Conservation (phyloP, 2,329 filamentous ascomycete species). For the Xylariaceae sp. region DNA sequence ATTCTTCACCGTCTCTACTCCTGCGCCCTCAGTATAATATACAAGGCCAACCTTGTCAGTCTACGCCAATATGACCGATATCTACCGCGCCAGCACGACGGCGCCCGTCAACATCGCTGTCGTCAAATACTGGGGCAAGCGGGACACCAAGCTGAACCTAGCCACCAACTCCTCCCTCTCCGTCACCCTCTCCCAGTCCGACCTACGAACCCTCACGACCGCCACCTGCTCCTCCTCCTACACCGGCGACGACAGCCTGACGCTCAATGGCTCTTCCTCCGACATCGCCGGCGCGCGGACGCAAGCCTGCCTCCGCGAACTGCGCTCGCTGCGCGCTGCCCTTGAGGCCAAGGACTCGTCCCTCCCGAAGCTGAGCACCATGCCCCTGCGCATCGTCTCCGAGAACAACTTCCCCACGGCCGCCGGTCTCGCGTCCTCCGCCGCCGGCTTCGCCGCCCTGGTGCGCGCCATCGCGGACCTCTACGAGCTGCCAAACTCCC, state of each 20-base stretch:
- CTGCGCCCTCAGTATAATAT: neutral
- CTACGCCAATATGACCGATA: slow-evolving; percentile 39
- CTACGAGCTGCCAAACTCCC: slow-evolving; percentile 77
- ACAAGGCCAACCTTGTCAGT: neutral
- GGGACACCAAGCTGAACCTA: slow-evolving; percentile 87
- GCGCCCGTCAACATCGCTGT: slow-evolving; percentile 98
- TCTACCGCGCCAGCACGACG: slow-evolving; percentile 92
- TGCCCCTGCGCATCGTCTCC: slow-evolving; percentile 81
- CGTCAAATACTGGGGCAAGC: slow-evolving; percentile 99
- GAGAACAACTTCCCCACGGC: slow-evolving; percentile 99
- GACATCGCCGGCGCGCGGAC: slow-evolving; percentile 85
- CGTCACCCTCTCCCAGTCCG: slow-evolving; percentile 89
- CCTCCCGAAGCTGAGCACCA: slow-evolving; percentile 74
- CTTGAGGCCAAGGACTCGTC: slow-evolving; percentile 69
- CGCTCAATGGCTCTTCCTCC: slow-evolving; percentile 77
- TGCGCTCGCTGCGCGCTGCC: slow-evolving; percentile 70
- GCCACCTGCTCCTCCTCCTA: slow-evolving; percentile 81
- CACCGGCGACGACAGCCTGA: slow-evolving; percentile 62
- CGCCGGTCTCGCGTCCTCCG: slow-evolving; percentile 75
- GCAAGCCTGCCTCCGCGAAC: slow-evolving; percentile 88
- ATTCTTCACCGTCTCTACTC: no score
- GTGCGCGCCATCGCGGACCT: slow-evolving; percentile 87
- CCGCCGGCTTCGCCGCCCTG: slow-evolving; percentile 64
- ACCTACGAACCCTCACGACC: slow-evolving; percentile 92
- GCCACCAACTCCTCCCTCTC: slow-evolving; percentile 97